Conservation (phyloP, 768 basidiomycete genomes). For the Amanita phalloides region DNA sequence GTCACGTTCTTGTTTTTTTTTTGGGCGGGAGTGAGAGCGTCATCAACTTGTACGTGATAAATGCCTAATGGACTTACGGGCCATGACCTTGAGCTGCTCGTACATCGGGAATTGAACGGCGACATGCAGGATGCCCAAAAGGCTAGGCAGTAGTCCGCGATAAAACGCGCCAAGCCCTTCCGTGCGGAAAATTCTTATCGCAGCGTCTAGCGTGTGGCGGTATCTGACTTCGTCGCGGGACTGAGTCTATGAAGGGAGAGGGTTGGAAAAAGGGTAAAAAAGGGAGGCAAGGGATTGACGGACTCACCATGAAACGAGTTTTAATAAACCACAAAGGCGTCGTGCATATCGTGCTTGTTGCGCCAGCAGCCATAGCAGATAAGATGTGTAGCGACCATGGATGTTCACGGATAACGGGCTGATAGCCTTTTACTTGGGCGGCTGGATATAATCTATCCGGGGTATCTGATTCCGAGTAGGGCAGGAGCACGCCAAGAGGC, state of each 20-base stretch:
- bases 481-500: conserved; percentile 27
- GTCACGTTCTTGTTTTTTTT: conserved; percentile 25
- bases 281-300: conserved; percentile 1
- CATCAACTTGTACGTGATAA: neutral
- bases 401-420: conserved; percentile 70
- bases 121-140: conserved; percentile 90
- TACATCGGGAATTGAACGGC: conserved; percentile 97
- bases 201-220: conserved; percentile 84
- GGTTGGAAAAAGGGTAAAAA: neutral
- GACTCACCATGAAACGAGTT: conserved; percentile 89
- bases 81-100: conserved; percentile 80
- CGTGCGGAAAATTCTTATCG: conserved; percentile 76
- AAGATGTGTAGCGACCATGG: conserved; percentile 84
- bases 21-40: neutral
- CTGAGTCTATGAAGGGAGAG: conserved; percentile 59
- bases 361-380: conserved; percentile 95
- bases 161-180: conserved; percentile 90
- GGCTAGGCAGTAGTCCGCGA: conserved; percentile 84
- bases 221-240: conserved; percentile 70
- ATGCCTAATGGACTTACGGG: conserved; percentile 44
- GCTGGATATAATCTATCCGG: conserved; percentile 63
- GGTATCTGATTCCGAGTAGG: conserved; percentile 5
- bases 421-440: conserved; percentile 78
- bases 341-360: conserved; percentile 84
- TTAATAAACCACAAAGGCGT: conserved; percentile 99